Conservation (phyloP, 805 yeast genomes). For the Nakazawaea peltata region DNA sequence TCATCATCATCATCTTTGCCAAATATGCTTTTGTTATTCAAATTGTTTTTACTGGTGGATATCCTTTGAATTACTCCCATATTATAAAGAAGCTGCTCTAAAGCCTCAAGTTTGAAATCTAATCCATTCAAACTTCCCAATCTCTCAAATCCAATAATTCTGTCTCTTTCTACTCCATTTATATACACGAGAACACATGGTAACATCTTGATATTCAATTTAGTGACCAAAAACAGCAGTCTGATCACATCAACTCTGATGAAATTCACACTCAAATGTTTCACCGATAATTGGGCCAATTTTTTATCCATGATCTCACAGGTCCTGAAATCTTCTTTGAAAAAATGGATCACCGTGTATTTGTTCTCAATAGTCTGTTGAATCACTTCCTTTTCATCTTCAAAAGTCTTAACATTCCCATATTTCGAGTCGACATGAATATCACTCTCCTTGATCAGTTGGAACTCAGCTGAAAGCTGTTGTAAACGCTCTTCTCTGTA, state of each 20-base stretch:
- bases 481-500: conserved; percentile 61
- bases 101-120: conserved; percentile 36
- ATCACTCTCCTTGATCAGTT: conserved; percentile 17
- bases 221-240: conserved; percentile 67
- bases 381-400: conserved; percentile 51
- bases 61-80: conserved; percentile 26
- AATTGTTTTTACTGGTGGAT: conserved; percentile 13
- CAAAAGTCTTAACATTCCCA: conserved; percentile 36
- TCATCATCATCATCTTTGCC: conserved; percentile 17
- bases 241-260: conserved; percentile 48
- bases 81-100: conserved; percentile 36
- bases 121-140: conserved; percentile 32
- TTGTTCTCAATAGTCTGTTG: conserved; percentile 35
- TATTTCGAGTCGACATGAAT: conserved; percentile 19
- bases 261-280: conserved; percentile 48
- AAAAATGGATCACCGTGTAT: conserved; percentile 51
- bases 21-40: conserved; percentile 10
- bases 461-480: conserved; percentile 40
- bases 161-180: conserved; percentile 48
- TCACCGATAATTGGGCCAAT: conserved; percentile 38
- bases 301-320: conserved; percentile 53
- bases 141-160: conserved; percentile 65
- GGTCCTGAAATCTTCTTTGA: conserved; percentile 48
- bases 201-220: conserved; percentile 54
- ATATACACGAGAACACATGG: conserved; percentile 63